Evolutionary conservation across 1,284 basidiomycete species (phyloP), one percentile per base, ranked within the genome.

Genomic region (Mixia osmundae): DNA sequence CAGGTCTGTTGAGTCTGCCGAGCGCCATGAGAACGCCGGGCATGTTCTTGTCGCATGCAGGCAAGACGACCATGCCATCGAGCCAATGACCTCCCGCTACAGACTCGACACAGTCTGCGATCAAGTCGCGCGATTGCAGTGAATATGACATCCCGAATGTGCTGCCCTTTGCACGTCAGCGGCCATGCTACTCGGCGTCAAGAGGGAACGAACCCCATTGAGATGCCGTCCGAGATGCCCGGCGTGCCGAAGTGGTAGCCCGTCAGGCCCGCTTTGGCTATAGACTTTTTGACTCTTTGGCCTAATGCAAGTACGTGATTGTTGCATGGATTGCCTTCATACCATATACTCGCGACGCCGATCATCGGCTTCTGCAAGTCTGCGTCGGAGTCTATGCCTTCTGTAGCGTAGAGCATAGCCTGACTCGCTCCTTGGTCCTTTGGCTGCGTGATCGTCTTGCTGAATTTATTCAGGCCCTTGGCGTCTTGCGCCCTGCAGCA

Each of bases 161-260:
- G 40, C 49, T n/a, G n/a, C n/a, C n/a, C n/a, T n/a, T n/a, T n/a
- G n/a, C 35, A 43, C 45, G 16, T 37, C 27, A 41, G 45, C 44
- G 19, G 28, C 43, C 28, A 30, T 7, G 30, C n/a, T n/a, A n/a
- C n/a, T n/a, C n/a, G n/a, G n/a, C n/a, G n/a, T n/a, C n/a, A n/a
- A n/a, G 22, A 15, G 5, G 35, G 20, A 61, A 61, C 2, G 82
- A 87, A 44, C n/a, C 87, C 89, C 75, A 91, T 95, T 55, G 80
- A 89, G 57, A 97, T 95, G 26, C 82, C 89, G 57, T 95, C 89
- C 51, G 80, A 89, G 47, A 95, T 85, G 45, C 82, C 89, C 43
- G 91, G 80, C 7, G 83, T 85, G 38, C 89, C 89, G 56, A 94
- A 95, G 58, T 94, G 87, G 62, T 95, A 89, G 12, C 78, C 89